phyloP scores from a whole-genome alignment of 2,329 filamentous ascomycete genomes.

The Periconia macrospinosa region DNA sequence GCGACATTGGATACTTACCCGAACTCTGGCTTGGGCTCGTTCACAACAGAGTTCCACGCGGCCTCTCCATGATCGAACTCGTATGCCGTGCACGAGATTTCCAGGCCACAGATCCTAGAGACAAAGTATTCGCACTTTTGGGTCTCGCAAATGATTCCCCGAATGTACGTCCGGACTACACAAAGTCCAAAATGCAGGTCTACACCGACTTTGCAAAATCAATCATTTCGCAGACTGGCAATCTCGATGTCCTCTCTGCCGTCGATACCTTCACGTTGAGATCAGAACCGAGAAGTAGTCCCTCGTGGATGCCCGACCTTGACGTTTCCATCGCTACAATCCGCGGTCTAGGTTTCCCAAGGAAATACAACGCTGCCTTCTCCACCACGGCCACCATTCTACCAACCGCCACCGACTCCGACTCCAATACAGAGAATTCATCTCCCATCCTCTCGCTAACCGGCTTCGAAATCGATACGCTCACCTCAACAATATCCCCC shows the following conservation, averaged over 20 bases:
- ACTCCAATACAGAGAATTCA: not conserved
- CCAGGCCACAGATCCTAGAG: constrained; percentile 11
- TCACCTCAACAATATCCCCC: not conserved
- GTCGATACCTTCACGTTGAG: constrained; percentile 8
- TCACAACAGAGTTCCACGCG: constrained; percentile 4
- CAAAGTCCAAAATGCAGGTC: constrained; percentile 6
- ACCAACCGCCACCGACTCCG: not conserved
- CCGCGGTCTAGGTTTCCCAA: constrained; percentile 12
- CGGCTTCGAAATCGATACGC: constrained; percentile 4
- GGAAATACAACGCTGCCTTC: constrained; percentile 13
- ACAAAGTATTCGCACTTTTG: constrained; percentile 13
- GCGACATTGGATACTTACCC: constrained; percentile 5
- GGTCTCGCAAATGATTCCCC: constrained; percentile 14
- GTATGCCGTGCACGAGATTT: constrained; percentile 12
- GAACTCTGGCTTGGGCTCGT: constrained; percentile 12
- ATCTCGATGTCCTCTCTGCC: constrained; percentile 9
- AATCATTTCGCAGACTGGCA: constrained; percentile 4
- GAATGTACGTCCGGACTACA: constrained; percentile 9
- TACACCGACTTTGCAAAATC: constrained; percentile 9
- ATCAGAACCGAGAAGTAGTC: not conserved
- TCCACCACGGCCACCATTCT: not conserved
- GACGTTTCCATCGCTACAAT: constrained; percentile 13
- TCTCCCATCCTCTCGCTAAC: not conserved
- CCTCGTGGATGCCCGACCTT: constrained; percentile 14
- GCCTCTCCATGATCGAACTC: constrained; percentile 11